These are phyloP conservation scores for Colletotrichum magnum DNA, from an alignment of 2,329 filamentous ascomycete genomes.

Conservation along the genomic window DNA sequence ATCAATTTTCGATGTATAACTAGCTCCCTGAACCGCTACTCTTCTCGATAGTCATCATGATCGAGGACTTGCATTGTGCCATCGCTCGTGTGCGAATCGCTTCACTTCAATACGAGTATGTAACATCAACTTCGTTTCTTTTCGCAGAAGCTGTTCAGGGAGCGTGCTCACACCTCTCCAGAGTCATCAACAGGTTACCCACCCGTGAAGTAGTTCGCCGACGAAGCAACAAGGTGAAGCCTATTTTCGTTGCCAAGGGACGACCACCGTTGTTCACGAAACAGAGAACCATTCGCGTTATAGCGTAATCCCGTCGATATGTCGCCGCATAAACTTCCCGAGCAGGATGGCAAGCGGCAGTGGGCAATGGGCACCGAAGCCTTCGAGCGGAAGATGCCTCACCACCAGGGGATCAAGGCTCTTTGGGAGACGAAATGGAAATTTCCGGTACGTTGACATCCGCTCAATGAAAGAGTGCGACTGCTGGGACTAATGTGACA, in stretches of 20 bases:
- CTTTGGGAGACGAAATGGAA: conserved; percentile 86
- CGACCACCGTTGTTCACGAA: conserved; percentile 49
- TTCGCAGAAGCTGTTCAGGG: not conserved
- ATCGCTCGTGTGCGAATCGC: conserved; percentile 64
- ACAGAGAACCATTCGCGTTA: conserved; percentile 49
- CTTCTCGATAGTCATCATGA: conserved; percentile 45
- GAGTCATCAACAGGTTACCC: conserved; percentile 29
- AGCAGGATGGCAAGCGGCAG: conserved; percentile 47
- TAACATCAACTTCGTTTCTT: conserved; percentile 30
- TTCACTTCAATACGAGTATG: conserved; percentile 63
- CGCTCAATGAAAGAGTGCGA: not conserved
- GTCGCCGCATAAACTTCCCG: conserved; percentile 46
- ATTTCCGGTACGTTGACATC: conserved; percentile 64
- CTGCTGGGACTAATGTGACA: not conserved
- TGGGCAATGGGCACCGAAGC: conserved; percentile 61
- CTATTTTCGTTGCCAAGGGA: conserved; percentile 43
- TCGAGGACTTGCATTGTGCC: conserved; percentile 58
- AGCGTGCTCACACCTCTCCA: not conserved
- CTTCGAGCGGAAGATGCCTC: conserved; percentile 64
- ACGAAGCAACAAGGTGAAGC: conserved; percentile 46
- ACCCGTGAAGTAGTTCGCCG: conserved; percentile 43
- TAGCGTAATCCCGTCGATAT: conserved; percentile 44
- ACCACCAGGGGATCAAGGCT: conserved; percentile 71
- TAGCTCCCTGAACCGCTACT: conserved; percentile 10
- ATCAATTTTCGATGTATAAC: conserved; percentile 25